phyloP scores from a whole-genome alignment of 1,139 yeast genomes.

The Trichomonascaceae sp. region DNA sequence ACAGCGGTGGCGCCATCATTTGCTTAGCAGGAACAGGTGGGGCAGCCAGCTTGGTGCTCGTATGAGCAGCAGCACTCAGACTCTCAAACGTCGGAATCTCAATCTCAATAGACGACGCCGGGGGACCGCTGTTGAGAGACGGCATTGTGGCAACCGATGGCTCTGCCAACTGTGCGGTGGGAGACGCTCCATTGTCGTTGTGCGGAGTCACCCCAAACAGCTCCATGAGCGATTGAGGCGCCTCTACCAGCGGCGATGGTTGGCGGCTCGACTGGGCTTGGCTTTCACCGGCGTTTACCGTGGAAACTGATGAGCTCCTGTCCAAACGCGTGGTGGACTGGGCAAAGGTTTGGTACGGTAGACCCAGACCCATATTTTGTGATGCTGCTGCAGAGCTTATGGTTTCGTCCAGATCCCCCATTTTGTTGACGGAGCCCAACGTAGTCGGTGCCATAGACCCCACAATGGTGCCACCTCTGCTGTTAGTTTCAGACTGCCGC shows the following conservation, averaged over 20 bases:
- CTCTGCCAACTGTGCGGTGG: slow-evolving; percentile 7
- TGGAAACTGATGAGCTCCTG: neutral
- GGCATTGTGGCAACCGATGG: slow-evolving; percentile 18
- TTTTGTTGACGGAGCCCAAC: neutral
- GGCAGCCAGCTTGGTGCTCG: no score
- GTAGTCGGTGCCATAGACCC: no score
- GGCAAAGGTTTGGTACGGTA: neutral
- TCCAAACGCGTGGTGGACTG: neutral
- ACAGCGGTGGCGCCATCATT: slow-evolving; percentile 1
- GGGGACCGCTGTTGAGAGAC: slow-evolving; percentile 10
- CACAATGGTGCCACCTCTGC: neutral
- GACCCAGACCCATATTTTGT: neutral
- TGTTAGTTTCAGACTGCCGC: neutral
- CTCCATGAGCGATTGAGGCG: slow-evolving; percentile 62
- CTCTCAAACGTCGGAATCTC: slow-evolving; percentile 41
- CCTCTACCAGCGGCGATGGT: slow-evolving; percentile 23
- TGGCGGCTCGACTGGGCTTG: neutral
- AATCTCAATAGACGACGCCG: slow-evolving; percentile 38
- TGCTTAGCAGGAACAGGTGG: no score
- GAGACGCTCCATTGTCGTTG: neutral
- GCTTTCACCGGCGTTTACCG: neutral
- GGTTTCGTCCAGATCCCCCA: no score
- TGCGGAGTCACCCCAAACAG: slow-evolving; percentile 31
- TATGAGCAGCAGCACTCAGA: slow-evolving; percentile 22
- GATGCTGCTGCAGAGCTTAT: no score